Percentiles rank a stretch among this genome's conserved stretches.
phyloP scores from a whole-genome alignment of 345 rosid species.

The Euphorbia peplus region DNA sequence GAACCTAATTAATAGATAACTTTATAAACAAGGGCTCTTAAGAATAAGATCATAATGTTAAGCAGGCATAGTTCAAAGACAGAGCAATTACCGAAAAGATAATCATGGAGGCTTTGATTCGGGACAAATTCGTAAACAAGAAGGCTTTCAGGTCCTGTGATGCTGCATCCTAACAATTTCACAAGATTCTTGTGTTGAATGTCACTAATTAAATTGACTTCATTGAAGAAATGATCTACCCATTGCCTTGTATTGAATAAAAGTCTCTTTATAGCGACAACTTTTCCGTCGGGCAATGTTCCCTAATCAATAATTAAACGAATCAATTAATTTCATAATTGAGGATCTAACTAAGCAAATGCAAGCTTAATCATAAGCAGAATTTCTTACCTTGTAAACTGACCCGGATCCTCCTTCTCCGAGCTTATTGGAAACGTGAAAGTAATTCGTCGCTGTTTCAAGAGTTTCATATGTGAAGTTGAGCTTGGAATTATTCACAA shows the following conservation, averaged over 20 bases:
- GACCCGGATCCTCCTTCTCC: constrained; percentile 97
- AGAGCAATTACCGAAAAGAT: constrained; percentile 50
- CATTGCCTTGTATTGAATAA: constrained; percentile 86
- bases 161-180: constrained; percentile 77
- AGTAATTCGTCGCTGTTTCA: constrained; percentile 78
- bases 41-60: neutral
- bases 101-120: constrained; percentile 68
- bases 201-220: constrained; percentile 76
- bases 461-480: constrained; percentile 74
- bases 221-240: constrained; percentile 96
- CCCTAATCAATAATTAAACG: constrained; percentile 40
- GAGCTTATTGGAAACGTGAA: constrained; percentile 57
- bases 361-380: constrained; percentile 1
- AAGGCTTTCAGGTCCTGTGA: constrained; percentile 88
- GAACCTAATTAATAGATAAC: constrained; percentile 23
- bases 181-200: constrained; percentile 83
- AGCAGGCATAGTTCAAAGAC: too few species aligned
- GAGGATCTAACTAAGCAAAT: neutral
- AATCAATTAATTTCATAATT: constrained; percentile 1
- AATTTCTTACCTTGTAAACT: constrained; percentile 57
- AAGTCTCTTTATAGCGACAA: constrained; percentile 82
- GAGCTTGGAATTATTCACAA: constrained; percentile 65
- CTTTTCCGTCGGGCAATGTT: constrained; percentile 52
- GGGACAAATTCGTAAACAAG: constrained; percentile 78
- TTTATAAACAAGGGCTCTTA: neutral